Evolutionary conservation across 2,329 filamentous ascomycete species (phyloP).

Genomic region (Tolypocladium tropicale): DNA sequence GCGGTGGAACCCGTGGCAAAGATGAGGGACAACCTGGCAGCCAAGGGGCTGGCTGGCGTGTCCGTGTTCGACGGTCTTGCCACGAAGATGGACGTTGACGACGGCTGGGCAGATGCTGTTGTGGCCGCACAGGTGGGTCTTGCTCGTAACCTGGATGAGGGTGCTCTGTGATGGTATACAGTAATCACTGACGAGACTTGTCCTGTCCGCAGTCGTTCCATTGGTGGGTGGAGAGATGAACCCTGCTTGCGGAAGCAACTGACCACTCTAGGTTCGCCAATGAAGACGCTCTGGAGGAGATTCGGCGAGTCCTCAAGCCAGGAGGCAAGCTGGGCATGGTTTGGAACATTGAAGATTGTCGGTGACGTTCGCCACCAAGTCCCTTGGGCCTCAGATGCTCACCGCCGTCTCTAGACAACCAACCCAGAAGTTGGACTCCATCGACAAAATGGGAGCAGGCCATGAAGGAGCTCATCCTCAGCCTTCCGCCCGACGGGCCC

Average conservation of each 20-base stretch:
- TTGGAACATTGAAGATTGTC: constrained; percentile 67
- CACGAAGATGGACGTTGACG: constrained; percentile 41
- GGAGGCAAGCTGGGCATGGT: constrained; percentile 53
- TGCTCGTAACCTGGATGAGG: background rate
- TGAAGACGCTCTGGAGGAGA: constrained; percentile 49
- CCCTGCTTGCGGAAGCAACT: background rate
- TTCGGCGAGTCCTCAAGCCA: constrained; percentile 55
- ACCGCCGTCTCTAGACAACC: constrained; percentile 42
- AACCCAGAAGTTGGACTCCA: constrained; percentile 43
- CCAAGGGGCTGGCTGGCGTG: constrained; percentile 47
- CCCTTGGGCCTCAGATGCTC: background rate
- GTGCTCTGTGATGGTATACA: background rate
- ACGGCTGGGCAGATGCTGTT: constrained; percentile 53
- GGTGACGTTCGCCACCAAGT: constrained; percentile 11
- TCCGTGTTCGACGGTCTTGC: constrained; percentile 48
- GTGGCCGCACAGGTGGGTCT: constrained; percentile 55
- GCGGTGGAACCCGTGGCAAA: constrained; percentile 54
- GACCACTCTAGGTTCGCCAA: constrained; percentile 51
- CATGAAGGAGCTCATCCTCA: constrained; percentile 48
- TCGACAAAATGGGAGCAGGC: constrained; percentile 50
- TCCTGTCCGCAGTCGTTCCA: constrained; percentile 31
- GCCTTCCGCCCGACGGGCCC: constrained; percentile 42
- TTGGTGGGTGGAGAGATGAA: constrained; percentile 31
- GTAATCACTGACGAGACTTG: background rate
- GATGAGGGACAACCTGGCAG: constrained; percentile 52